Percentiles rank a stretch among this genome's conserved stretches.
Conservation (phyloP, 805 yeast genomes). For the Candida glaebosa region DNA sequence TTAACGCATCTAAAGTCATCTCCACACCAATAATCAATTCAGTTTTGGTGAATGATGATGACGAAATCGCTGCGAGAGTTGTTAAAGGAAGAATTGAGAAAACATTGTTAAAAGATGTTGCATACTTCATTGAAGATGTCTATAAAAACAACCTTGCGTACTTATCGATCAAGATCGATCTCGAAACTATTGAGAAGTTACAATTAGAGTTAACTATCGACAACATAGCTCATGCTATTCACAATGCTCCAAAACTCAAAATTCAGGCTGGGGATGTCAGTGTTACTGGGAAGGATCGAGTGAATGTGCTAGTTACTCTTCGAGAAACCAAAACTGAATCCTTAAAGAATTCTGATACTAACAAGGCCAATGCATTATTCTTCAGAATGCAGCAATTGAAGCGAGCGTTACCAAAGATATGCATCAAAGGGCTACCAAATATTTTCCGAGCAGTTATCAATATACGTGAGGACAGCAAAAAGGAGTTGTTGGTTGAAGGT, state of each 20-base stretch:
- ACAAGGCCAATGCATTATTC: slow-evolving; percentile 53
- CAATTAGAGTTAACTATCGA: slow-evolving; percentile 87
- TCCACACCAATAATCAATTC: slow-evolving; percentile 97
- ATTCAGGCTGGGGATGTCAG: slow-evolving; percentile 70
- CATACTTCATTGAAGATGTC: slow-evolving; percentile 89
- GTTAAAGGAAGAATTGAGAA: slow-evolving; percentile 97
- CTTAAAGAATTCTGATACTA: slow-evolving; percentile 31
- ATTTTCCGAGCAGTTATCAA: slow-evolving; percentile 96
- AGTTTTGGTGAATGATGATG: slow-evolving; percentile 84
- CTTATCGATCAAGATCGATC: slow-evolving; percentile 77
- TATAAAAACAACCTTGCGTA: slow-evolving; percentile 76
- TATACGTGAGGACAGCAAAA: slow-evolving; percentile 78
- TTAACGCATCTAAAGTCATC: slow-evolving; percentile 91
- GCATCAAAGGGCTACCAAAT: slow-evolving; percentile 89
- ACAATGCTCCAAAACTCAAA: slow-evolving; percentile 84
- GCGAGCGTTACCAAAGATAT: slow-evolving; percentile 80
- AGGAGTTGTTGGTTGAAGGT: slow-evolving; percentile 95
- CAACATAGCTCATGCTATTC: slow-evolving; percentile 80
- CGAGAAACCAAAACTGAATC: slow-evolving; percentile 35
- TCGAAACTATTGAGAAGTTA: slow-evolving; percentile 78
- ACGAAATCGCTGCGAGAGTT: slow-evolving; percentile 97
- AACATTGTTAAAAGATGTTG: slow-evolving; percentile 81
- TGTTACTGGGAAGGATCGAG: slow-evolving; percentile 59
- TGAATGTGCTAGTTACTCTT: slow-evolving; percentile 58
- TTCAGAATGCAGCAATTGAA: slow-evolving; percentile 87